phyloP scores from a whole-genome alignment of 257 asterid genomes.

The Solanum etuberosum region DNA sequence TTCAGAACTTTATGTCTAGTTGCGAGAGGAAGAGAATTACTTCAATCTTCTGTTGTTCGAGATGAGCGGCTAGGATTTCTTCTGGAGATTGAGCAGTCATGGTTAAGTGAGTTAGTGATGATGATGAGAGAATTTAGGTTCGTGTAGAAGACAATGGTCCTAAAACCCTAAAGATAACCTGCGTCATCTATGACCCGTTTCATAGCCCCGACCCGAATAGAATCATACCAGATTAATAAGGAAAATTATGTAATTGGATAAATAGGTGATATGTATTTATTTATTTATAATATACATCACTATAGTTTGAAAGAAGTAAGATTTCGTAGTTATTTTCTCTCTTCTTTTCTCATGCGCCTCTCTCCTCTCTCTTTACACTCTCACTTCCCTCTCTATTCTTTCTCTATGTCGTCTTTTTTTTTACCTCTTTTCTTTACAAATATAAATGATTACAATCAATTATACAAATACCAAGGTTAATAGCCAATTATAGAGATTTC shows the following conservation, averaged over 20 bases:
- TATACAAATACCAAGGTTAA: too few relatives aligned
- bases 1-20: neutral
- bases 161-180: neutral
- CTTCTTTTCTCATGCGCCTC: too few relatives aligned
- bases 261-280: too few relatives aligned
- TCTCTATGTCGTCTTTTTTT: too few relatives aligned
- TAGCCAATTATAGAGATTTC: too few relatives aligned
- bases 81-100: constrained; percentile 43
- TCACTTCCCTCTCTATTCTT: too few relatives aligned
- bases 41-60: constrained; percentile 41
- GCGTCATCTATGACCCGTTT: neutral
- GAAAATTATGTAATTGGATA: neutral
- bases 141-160: neutral
- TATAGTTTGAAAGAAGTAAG: too few relatives aligned
- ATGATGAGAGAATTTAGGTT: neutral
- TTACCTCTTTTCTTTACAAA: too few relatives aligned
- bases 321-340: too few relatives aligned
- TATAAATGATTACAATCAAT: too few relatives aligned
- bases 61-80: constrained; percentile 40
- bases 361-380: too few relatives aligned
- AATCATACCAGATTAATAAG: neutral
- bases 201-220: neutral
- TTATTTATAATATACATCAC: too few relatives aligned
- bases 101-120: neutral
- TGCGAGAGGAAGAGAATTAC: constrained; percentile 4